Evolutionary conservation across 1,284 basidiomycete genomes (phyloP).

Genomic region (Heterobasidion occidentale): DNA sequence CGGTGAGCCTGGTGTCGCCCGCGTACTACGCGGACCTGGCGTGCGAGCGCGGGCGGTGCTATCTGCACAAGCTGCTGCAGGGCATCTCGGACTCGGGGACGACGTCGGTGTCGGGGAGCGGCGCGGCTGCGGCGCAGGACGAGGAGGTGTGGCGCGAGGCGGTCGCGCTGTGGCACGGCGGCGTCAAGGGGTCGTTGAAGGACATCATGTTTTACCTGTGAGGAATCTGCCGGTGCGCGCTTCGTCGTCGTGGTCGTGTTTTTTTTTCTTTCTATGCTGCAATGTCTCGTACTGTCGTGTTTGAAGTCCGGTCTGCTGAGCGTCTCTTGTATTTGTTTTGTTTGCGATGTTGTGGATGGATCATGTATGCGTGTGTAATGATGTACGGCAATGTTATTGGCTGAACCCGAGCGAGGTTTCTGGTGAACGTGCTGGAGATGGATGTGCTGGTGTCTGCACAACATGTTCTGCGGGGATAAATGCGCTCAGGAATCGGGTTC

Average conservation of each 20-base stretch:
- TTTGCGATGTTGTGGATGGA: too few species aligned
- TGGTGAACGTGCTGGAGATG: too few species aligned
- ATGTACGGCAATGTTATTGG: too few species aligned
- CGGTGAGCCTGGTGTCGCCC: constrained; percentile 70
- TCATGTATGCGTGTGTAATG: too few species aligned
- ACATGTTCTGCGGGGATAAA: too few species aligned
- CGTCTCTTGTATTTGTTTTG: too few species aligned
- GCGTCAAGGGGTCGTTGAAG: constrained; percentile 44
- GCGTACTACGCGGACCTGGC: constrained; percentile 73
- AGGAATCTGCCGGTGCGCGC: constrained; percentile 11
- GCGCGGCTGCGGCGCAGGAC: constrained; percentile 20
- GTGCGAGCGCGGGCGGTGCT: constrained; percentile 72
- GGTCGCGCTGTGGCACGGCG: constrained; percentile 42
- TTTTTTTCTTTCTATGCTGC: neutral
- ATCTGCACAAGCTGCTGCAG: constrained; percentile 56
- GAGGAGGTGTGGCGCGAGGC: constrained; percentile 49
- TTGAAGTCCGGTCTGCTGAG: too few species aligned
- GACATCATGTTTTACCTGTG: constrained; percentile 71
- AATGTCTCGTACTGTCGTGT: neutral
- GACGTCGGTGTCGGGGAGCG: constrained; percentile 18
- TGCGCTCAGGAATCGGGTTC: too few species aligned
- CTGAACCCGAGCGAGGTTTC: too few species aligned
- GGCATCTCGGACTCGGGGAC: constrained; percentile 38
- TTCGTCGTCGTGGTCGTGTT: neutral
- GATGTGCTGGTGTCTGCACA: too few species aligned